Evolutionary conservation across 768 basidiomycete genomes (phyloP).

Genomic region (Collybiopsis confluens): DNA sequence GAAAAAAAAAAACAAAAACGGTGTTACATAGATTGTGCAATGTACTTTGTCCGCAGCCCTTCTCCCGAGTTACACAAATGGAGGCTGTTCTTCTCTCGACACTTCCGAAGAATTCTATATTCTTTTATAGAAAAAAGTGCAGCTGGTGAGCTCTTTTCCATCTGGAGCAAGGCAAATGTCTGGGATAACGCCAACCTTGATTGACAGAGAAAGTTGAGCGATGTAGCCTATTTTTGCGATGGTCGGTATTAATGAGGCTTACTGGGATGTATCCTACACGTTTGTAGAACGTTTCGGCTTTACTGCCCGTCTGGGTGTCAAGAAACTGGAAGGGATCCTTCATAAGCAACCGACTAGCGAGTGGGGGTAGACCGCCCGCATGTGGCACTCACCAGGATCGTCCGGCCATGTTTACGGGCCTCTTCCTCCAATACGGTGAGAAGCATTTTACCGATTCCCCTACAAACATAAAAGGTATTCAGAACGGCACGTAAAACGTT

Average conservation of each 20-base stretch:
- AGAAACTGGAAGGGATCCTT: background rate
- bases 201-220: too few species aligned
- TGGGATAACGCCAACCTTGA: background rate
- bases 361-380: too few species aligned
- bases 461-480: background rate
- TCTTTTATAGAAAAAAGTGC: background rate
- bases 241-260: too few species aligned
- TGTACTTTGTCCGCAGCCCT: too few species aligned
- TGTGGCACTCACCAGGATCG: background rate
- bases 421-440: background rate
- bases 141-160: background rate
- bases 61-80: too few species aligned
- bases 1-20: too few species aligned
- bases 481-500: too few species aligned
- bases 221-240: too few species aligned
- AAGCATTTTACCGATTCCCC: background rate
- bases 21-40: too few species aligned
- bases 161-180: background rate
- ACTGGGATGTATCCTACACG: background rate
- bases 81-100: too few species aligned
- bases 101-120: background rate
- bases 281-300: background rate
- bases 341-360: background rate
- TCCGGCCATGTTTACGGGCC: constrained; percentile 1
- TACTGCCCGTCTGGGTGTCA: background rate